phyloP scores from a whole-genome alignment of 2,329 filamentous ascomycete genomes.

The Teratosphaeria pseudoeucalypti region DNA sequence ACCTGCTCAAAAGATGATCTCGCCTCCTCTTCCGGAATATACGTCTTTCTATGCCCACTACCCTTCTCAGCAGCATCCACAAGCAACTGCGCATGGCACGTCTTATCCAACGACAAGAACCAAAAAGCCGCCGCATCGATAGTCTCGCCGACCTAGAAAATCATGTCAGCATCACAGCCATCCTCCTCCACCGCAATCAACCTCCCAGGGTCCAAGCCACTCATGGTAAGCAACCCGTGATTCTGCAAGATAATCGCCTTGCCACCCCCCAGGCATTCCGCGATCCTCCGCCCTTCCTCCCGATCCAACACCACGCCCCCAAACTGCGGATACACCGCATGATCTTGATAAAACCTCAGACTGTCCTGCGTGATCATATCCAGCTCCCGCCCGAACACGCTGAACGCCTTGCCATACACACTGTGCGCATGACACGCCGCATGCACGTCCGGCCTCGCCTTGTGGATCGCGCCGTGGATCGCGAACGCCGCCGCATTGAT shows the following conservation, averaged over 20 bases:
- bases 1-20: slow-evolving; percentile 31
- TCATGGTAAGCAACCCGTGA: slow-evolving; percentile 36
- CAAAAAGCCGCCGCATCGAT: slow-evolving; percentile 38
- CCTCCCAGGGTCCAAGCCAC: slow-evolving; percentile 2
- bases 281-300: slow-evolving; percentile 36
- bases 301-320: slow-evolving; percentile 35
- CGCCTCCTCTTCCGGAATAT: slow-evolving; percentile 32
- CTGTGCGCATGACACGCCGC: slow-evolving; percentile 34
- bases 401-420: slow-evolving; percentile 38
- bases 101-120: slow-evolving; percentile 37
- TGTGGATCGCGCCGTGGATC: slow-evolving; percentile 35
- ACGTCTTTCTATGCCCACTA: slow-evolving; percentile 30
- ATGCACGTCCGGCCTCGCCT: slow-evolving; percentile 33
- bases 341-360: slow-evolving; percentile 31
- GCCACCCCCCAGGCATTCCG: slow-evolving; percentile 27
- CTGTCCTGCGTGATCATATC: slow-evolving; percentile 41
- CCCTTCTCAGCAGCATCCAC: slow-evolving; percentile 32
- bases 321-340: slow-evolving; percentile 35
- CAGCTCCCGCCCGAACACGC: slow-evolving; percentile 33
- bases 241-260: slow-evolving; percentile 33
- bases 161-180: neutral
- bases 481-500: slow-evolving; percentile 34
- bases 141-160: slow-evolving; percentile 19
- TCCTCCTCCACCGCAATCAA: neutral
- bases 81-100: slow-evolving; percentile 36